These are phyloP conservation scores for Calonectria pseudoturangicola DNA, from an alignment of 2,329 filamentous ascomycete species.

Conservation along the genomic window DNA sequence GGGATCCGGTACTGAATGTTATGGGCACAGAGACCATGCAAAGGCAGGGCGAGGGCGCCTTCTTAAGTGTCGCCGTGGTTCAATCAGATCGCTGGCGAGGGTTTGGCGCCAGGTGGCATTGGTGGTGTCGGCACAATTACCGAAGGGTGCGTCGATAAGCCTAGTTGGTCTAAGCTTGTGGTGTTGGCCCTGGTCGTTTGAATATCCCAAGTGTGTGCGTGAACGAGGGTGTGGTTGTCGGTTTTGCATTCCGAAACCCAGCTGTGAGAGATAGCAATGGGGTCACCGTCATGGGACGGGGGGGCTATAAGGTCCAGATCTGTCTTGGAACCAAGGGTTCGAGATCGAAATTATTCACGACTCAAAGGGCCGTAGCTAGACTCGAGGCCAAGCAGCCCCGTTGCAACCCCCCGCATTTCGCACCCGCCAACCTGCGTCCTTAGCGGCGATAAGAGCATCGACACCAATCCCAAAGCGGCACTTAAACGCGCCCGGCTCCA, in stretches of 20 bases:
- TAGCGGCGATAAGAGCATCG: conserved; percentile 32
- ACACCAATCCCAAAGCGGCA: conserved; percentile 40
- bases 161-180: conserved; percentile 24
- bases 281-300: not conserved
- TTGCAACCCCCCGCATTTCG: conserved; percentile 10
- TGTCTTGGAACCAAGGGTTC: not conserved
- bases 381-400: not conserved
- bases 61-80: conserved; percentile 19
- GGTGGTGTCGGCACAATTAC: conserved; percentile 23
- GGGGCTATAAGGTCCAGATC: not conserved
- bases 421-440: not conserved
- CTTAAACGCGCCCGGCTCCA: conserved; percentile 51
- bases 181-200: conserved; percentile 9
- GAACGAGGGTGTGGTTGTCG: not conserved
- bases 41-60: conserved; percentile 1
- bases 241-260: not conserved
- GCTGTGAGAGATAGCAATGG: not conserved
- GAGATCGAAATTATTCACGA: not conserved
- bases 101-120: conserved; percentile 21
- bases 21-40: not conserved
- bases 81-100: not conserved
- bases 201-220: not conserved
- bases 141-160: conserved; percentile 24
- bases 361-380: not conserved
- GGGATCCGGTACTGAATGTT: not conserved